Conservation (phyloP, 2,329 filamentous ascomycete species). For the Fusarium buharicum region DNA sequence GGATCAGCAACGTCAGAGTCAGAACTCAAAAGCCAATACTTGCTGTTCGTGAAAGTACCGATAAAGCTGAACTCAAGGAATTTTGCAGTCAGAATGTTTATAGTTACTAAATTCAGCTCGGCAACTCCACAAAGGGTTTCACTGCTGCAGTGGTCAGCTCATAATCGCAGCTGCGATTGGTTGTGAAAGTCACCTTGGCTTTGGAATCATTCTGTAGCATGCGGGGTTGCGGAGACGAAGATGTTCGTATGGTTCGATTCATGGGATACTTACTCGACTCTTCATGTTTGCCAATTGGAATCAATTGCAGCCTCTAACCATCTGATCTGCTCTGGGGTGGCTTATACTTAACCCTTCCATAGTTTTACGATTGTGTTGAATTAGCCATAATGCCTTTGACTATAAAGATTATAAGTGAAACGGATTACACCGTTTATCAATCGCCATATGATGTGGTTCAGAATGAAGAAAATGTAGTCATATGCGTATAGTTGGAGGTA, state of each 20-base stretch:
- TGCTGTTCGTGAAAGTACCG: too few relatives aligned
- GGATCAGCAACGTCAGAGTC: constrained; percentile 13
- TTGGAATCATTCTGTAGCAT: constrained; percentile 39
- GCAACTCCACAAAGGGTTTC: neutral
- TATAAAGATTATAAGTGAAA: too few relatives aligned
- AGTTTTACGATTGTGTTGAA: too few relatives aligned
- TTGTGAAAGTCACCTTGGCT: constrained; percentile 15
- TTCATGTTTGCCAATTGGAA: neutral
- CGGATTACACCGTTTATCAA: too few relatives aligned
- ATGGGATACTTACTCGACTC: neutral
- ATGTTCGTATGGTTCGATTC: constrained; percentile 13
- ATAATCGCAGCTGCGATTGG: constrained; percentile 21
- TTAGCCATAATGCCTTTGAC: too few relatives aligned
- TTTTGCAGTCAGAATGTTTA: neutral
- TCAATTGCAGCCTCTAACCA: neutral
- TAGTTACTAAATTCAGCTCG: neutral
- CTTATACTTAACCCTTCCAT: too few relatives aligned
- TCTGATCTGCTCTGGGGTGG: too few relatives aligned
- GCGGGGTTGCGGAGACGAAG: constrained; percentile 31
- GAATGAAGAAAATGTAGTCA: too few relatives aligned
- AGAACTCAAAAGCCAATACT: too few relatives aligned
- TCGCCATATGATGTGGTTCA: too few relatives aligned
- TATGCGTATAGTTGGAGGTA: too few relatives aligned
- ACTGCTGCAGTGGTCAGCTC: constrained; percentile 6
- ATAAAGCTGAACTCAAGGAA: neutral